Conservation (phyloP, 2,329 filamentous ascomycete genomes). For the Nemania serpens region DNA sequence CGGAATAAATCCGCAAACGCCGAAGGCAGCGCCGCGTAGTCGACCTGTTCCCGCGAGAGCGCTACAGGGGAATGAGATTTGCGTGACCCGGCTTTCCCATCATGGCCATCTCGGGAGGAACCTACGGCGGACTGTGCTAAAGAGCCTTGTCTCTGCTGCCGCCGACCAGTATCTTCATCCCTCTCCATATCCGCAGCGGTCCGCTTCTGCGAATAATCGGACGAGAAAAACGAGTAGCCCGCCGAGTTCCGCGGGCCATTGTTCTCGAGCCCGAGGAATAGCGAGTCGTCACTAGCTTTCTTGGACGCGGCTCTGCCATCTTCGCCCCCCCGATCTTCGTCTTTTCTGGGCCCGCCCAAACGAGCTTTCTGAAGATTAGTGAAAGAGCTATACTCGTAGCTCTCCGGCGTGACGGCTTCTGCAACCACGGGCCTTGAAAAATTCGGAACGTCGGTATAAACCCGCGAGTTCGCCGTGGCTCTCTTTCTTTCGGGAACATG, state of each 20-base stretch:
- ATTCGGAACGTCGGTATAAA: no score
- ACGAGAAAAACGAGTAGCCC: constrained; percentile 30
- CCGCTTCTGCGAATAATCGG: background rate
- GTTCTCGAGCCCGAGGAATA: constrained; percentile 22
- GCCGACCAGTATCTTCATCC: background rate
- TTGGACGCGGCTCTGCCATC: background rate
- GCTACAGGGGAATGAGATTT: background rate
- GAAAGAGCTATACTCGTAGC: no score
- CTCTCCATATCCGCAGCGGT: background rate
- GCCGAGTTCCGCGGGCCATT: background rate
- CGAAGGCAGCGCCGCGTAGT: background rate
- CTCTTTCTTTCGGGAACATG: no score
- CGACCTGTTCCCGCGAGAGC: constrained; percentile 7
- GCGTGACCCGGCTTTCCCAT: background rate
- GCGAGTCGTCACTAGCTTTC: constrained; percentile 18
- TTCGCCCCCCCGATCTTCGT: background rate
- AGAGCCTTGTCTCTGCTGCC: background rate
- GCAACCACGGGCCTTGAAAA: no score
- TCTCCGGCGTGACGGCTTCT: no score
- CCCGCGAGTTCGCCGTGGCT: no score
- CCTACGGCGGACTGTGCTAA: background rate
- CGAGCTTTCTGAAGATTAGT: background rate
- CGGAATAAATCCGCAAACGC: background rate
- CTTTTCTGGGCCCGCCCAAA: background rate
- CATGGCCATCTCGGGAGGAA: background rate